Evolutionary conservation across 805 yeast species (phyloP), one percentile per base, ranked within the genome.

Genomic region (Ogataea pilisensis): DNA sequence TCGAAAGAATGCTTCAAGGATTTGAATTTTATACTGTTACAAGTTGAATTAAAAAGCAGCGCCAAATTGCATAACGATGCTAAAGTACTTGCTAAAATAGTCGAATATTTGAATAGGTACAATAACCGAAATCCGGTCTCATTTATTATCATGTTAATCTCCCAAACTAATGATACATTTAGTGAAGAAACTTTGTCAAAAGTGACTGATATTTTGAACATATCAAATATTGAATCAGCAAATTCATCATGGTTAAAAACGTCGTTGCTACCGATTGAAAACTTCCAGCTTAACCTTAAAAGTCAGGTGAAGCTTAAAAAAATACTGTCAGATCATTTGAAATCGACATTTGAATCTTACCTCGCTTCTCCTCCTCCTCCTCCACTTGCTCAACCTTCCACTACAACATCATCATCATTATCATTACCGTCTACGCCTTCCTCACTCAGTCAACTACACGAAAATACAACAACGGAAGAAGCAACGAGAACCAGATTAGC

Each of bases 1-100:
- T 64, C 65, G 20, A 62, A 62, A 24, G 58, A 57, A 8, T 64
- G 64, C 37, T 74, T 75, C 48, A 53, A 60, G 21, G 57, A 61
- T 18, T 56, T 73, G 5, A 64, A 72, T 1, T 68, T 75, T 38
- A 39, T 80, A 5, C 46, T 80, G 3, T 65, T 78, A 50, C 80
- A 77, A 47, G 67, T 80, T 46, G 85, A 85, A 3, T 50, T 71
- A 19, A 50, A 63, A 2, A 51, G 57, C 9, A 27, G 34, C 3
- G 27, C 42, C 11, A 45, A 49, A 16, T 37, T 54, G 21, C 22
- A 34, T 5, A 39, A 37, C 13, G 53, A 53, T 37, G 27, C 42
- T 4, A 45, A 41, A 22, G 59, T 57, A 8, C 25, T 57, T 6
- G 17, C 28, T 5, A 55, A 53, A 35, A 35, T 53, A 9, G 20